phyloP scores from a whole-genome alignment of 805 yeast species.

The Metschnikowia lachancei region DNA sequence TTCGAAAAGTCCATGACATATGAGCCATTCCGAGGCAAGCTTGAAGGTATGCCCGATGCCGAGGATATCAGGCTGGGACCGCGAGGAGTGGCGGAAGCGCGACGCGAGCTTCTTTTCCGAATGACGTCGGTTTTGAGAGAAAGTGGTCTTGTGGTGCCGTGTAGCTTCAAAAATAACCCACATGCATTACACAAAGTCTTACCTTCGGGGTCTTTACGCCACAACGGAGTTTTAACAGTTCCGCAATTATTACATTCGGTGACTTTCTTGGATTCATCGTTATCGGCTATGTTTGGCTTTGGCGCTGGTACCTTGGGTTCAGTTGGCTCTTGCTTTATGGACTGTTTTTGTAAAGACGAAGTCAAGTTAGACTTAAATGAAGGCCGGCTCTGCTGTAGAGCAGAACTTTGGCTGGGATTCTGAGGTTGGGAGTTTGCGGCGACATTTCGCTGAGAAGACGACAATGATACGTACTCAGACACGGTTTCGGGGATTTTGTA shows the following conservation, averaged over 20 bases:
- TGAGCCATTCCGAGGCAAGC: constrained; percentile 5
- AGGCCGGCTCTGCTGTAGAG: constrained; percentile 3
- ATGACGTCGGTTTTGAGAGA: constrained; percentile 57
- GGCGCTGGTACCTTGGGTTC: not conserved
- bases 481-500: not conserved
- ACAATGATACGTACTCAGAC: not conserved
- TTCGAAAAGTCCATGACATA: constrained; percentile 9
- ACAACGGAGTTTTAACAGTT: constrained; percentile 58
- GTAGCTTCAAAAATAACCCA: constrained; percentile 57
- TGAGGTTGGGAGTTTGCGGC: not conserved
- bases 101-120: constrained; percentile 52
- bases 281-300: not conserved
- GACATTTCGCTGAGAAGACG: too few relatives aligned
- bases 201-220: constrained; percentile 60
- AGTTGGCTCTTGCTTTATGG: not conserved
- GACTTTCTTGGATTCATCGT: constrained; percentile 9
- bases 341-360: constrained; percentile 11
- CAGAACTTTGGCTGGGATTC: not conserved
- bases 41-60: constrained; percentile 1
- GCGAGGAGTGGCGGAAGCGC: constrained; percentile 15
- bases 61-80: constrained; percentile 11
- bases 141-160: constrained; percentile 60
- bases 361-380: constrained; percentile 18
- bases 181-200: constrained; percentile 64
- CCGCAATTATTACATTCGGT: constrained; percentile 57